Percentiles rank a stretch among this genome's conserved stretches.
phyloP scores from a whole-genome alignment of 2,329 filamentous ascomycete genomes.

The Pseudocercospora crystallina region DNA sequence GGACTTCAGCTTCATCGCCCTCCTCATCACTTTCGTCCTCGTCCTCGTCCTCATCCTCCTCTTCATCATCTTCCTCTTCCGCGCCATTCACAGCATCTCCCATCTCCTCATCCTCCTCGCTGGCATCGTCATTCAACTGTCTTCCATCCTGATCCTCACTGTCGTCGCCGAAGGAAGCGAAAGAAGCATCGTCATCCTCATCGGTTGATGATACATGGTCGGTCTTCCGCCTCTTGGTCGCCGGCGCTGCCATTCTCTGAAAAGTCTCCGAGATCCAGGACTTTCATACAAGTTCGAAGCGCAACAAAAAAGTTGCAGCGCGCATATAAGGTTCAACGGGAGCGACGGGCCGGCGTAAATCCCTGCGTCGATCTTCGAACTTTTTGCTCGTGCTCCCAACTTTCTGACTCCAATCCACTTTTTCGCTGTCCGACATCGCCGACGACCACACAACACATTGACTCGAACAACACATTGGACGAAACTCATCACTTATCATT shows the following conservation, averaged over 20 bases:
- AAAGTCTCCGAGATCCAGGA: too few species aligned
- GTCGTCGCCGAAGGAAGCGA: slow-evolving; percentile 34
- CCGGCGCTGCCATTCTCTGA: slow-evolving; percentile 32
- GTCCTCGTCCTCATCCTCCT: slow-evolving; percentile 13
- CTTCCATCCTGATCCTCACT: too few species aligned
- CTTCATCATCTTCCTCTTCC: slow-evolving; percentile 16
- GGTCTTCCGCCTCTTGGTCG: slow-evolving; percentile 36
- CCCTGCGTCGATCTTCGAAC: neutral
- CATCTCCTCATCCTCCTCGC: slow-evolving; percentile 14
- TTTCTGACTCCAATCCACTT: neutral
- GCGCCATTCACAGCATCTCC: slow-evolving; percentile 14
- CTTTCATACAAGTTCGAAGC: too few species aligned
- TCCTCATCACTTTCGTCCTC: slow-evolving; percentile 8
- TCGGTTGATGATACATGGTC: slow-evolving; percentile 33
- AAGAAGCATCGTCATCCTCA: slow-evolving; percentile 31
- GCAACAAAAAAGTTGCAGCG: too few species aligned
- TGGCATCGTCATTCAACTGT: neutral
- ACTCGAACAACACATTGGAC: too few species aligned
- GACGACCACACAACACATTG: too few species aligned
- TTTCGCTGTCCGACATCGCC: too few species aligned
- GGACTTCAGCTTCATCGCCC: slow-evolving; percentile 5
- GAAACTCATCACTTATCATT: too few species aligned
- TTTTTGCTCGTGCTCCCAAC: slow-evolving; percentile 1
- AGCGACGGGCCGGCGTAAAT: too few species aligned
- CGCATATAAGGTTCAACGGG: too few species aligned